Conservation (phyloP, 2,329 filamentous ascomycete species). For the Karstenula rhodostoma region DNA sequence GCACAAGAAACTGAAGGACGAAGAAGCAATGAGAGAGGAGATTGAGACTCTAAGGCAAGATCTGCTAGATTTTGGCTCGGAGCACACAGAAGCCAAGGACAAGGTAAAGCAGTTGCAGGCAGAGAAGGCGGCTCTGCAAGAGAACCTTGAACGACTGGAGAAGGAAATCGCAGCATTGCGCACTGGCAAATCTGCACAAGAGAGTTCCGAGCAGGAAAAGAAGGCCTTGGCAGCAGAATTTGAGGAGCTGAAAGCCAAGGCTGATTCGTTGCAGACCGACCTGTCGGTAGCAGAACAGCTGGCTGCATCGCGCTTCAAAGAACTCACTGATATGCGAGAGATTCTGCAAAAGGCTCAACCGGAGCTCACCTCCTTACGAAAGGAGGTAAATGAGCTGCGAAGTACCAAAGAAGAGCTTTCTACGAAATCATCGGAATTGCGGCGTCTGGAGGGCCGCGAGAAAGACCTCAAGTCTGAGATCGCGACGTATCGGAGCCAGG, state of each 20-base stretch:
- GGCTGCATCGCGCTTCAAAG: constrained; percentile 86
- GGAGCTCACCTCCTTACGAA: constrained; percentile 79
- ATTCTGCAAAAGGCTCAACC: constrained; percentile 85
- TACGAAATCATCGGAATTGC: constrained; percentile 69
- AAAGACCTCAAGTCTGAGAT: constrained; percentile 82
- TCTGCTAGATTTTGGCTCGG: constrained; percentile 78
- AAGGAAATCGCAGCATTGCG: constrained; percentile 70
- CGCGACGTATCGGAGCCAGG: constrained; percentile 71
- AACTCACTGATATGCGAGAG: constrained; percentile 81
- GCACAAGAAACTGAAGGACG: constrained; percentile 74
- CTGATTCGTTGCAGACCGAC: constrained; percentile 78
- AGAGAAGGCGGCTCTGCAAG: constrained; percentile 72
- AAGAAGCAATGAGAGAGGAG: constrained; percentile 82
- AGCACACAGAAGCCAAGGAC: constrained; percentile 84
- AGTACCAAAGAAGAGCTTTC: constrained; percentile 77
- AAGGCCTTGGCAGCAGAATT: constrained; percentile 69
- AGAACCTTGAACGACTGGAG: constrained; percentile 73
- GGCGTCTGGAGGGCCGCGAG: constrained; percentile 80
- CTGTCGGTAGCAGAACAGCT: constrained; percentile 86
- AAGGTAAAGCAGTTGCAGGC: constrained; percentile 72
- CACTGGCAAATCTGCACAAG: constrained; percentile 55
- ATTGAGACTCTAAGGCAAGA: constrained; percentile 85
- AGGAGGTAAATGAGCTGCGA: constrained; percentile 79
- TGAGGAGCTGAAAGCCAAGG: constrained; percentile 75
- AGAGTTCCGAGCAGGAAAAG: constrained; percentile 61